Evolutionary conservation across 208 protist species (phyloP), one percentile per base, ranked within the genome.

Genomic region (Leishmania major): DNA sequence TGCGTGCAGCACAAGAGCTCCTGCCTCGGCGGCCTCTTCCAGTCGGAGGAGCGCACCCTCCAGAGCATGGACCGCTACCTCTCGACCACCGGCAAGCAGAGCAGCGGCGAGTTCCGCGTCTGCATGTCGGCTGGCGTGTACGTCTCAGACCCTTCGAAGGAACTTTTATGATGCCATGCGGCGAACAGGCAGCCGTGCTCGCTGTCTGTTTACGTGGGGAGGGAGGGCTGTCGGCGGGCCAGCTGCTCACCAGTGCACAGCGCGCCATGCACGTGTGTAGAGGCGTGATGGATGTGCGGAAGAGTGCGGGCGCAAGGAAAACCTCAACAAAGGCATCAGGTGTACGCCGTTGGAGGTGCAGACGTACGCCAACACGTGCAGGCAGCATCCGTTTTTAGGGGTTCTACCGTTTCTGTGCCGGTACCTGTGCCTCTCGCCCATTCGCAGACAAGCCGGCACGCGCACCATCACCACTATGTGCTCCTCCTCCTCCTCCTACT

Each of bases 41-140:
- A 83, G 2, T 59, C 70, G 31, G 77, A 78, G 15, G 70, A 10
- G 22, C 84, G 81, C 31, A 66, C 77, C 40, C 75, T 83, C 66
- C 67, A 83, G 45, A 84, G 70, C 59, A 73, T 91, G 60, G 51
- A 66, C 17, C 66, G 40, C 22, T 87, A 76, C 83, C 37, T 88
- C 35, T 83, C 82, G 17, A 70, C 69, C 2, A 79, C 82, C 25
- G 69, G 80, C 31, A 75, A 83, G 75, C 89, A 85, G 88, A 72
- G 80, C 19, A 72, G 76, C 28, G 83, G 88, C 2, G 80, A 51
- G 60, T 89, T 67, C 69, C 78, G 75, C 3, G 83, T 89, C 55
- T 89, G 88, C 81, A 81, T 84, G 59, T 77, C 82, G 31, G 49
- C 59, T 19, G 88, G 88, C 47, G 66, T 72, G 45, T 76, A 60